Percentiles rank a stretch among this genome's conserved stretches.
phyloP scores from a whole-genome alignment of 2,329 filamentous ascomycete genomes.

The Botrytis medusae region DNA sequence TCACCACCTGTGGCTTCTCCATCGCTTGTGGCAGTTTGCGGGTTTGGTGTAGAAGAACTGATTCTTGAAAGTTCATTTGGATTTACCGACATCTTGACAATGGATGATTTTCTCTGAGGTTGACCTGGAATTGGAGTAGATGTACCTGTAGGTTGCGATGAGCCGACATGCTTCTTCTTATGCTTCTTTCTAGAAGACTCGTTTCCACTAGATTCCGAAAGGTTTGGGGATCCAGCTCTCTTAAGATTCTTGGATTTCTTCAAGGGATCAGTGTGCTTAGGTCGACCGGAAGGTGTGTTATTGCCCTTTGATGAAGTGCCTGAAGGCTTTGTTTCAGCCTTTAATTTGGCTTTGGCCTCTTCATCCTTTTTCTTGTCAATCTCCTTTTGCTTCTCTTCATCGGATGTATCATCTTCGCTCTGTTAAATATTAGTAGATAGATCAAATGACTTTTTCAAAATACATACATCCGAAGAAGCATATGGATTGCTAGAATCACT shows the following conservation, averaged over 20 bases:
- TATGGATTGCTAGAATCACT: slow-evolving; percentile 64
- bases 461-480: slow-evolving; percentile 49
- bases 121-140: slow-evolving; percentile 52
- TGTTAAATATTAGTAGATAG: slow-evolving; percentile 38
- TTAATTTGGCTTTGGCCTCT: slow-evolving; percentile 57
- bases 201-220: slow-evolving; percentile 85
- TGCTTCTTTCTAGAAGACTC: slow-evolving; percentile 82
- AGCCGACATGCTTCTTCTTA: slow-evolving; percentile 63
- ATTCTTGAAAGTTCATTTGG: slow-evolving; percentile 37
- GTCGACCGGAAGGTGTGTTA: slow-evolving; percentile 62
- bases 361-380: slow-evolving; percentile 60
- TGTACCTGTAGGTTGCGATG: slow-evolving; percentile 53
- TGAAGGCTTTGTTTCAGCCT: slow-evolving; percentile 48
- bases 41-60: slow-evolving; percentile 33
- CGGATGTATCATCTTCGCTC: slow-evolving; percentile 53
- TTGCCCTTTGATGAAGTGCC: slow-evolving; percentile 68
- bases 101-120: slow-evolving; percentile 37
- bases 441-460: background rate
- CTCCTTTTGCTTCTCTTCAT: slow-evolving; percentile 61
- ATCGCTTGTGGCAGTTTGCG: slow-evolving; percentile 59
- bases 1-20: slow-evolving; percentile 70
- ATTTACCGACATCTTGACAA: slow-evolving; percentile 36
- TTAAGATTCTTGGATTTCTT: slow-evolving; percentile 63
- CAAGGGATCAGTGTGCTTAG: slow-evolving; percentile 51
- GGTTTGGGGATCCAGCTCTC: slow-evolving; percentile 79